Evolutionary conservation across 257 asterid species (phyloP).

Genomic region (Plantago major): DNA sequence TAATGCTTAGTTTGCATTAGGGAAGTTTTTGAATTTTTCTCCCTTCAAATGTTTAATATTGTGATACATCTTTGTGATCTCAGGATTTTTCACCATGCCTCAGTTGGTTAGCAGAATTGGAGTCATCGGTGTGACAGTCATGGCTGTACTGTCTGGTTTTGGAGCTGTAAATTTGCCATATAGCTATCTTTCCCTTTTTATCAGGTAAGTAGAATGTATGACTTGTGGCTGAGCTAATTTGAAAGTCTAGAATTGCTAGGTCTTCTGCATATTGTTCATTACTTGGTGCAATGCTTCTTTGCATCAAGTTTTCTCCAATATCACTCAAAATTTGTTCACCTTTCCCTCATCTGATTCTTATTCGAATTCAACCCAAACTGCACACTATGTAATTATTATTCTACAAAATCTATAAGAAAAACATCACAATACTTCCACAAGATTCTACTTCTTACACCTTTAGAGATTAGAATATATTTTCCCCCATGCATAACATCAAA

Average conservation of each 20-base stretch:
- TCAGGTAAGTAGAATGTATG: constrained; percentile 54
- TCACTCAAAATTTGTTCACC: too few species aligned
- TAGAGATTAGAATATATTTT: too few species aligned
- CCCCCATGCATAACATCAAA: too few species aligned
- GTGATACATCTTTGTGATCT: constrained; percentile 10
- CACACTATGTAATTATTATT: too few species aligned
- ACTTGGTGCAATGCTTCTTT: too few species aligned
- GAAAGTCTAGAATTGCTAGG: background rate
- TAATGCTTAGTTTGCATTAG: background rate
- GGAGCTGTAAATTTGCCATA: constrained; percentile 99
- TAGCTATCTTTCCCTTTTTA: constrained; percentile 92
- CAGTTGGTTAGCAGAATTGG: constrained; percentile 98
- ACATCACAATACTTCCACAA: too few species aligned
- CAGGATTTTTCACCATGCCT: constrained; percentile 95
- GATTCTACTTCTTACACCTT: too few species aligned
- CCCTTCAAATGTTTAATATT: background rate
- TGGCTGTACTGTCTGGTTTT: constrained; percentile 95
- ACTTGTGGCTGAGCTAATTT: constrained; percentile 18
- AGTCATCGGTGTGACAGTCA: constrained; percentile 94
- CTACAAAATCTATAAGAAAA: too few species aligned
- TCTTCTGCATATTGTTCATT: too few species aligned
- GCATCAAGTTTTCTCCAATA: too few species aligned
- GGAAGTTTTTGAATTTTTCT: background rate
- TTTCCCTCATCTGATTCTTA: too few species aligned
- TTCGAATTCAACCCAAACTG: too few species aligned